Conservation (phyloP, 805 yeast genomes). For the Isabelozyma pseudorhagii region DNA sequence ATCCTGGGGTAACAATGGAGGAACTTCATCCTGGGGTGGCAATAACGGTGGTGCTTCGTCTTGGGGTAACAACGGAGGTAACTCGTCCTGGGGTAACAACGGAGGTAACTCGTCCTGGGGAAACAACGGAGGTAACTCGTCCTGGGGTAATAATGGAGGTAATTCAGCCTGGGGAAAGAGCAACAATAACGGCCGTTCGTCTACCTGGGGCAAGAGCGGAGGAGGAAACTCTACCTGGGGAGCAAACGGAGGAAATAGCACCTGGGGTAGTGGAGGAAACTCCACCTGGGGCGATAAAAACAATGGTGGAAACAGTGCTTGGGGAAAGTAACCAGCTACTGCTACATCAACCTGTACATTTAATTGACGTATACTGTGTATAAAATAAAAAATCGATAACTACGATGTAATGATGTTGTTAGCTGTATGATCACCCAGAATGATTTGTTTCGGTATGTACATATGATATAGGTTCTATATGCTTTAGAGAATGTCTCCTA, state of each 20-base stretch:
- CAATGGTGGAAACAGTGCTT: conserved; percentile 8
- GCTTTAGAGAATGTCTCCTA: too few species aligned
- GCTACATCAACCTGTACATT: conserved; percentile 1
- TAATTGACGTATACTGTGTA: conserved; percentile 1
- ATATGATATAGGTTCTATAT: background rate
- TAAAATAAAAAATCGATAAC: background rate
- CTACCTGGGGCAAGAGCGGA: conserved; percentile 5
- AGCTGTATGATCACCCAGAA: too few species aligned
- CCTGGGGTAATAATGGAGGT: conserved; percentile 26
- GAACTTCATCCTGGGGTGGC: conserved; percentile 43
- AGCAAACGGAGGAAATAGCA: conserved; percentile 26
- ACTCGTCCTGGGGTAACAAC: conserved; percentile 44
- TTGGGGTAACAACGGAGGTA: conserved; percentile 39
- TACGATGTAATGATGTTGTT: background rate
- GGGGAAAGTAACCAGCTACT: conserved; percentile 7
- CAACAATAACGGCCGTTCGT: conserved; percentile 5
- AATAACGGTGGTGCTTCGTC: conserved; percentile 49
- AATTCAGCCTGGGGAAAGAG: conserved; percentile 14
- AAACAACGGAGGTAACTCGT: conserved; percentile 10
- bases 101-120: conserved; percentile 30
- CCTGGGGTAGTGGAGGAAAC: conserved; percentile 19
- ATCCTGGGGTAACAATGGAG: conserved; percentile 44
- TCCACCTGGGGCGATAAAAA: conserved; percentile 35
- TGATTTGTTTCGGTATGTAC: background rate
- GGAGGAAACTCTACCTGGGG: conserved; percentile 23